phyloP scores from a whole-genome alignment of 306 rosid species.

The Acacia acuminata region DNA sequence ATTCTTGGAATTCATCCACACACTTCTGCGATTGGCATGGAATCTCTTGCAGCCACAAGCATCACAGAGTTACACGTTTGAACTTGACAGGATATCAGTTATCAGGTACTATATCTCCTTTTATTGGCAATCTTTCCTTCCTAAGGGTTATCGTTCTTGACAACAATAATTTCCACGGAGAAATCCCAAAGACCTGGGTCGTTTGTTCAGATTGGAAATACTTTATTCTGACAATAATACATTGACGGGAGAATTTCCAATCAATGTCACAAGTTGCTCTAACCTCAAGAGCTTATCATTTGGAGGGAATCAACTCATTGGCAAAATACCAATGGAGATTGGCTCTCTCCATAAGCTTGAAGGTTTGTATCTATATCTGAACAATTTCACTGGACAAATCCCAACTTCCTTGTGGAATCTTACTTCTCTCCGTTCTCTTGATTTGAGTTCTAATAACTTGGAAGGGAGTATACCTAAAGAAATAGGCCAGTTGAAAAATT shows the following conservation, averaged over 20 bases:
- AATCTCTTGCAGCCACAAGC: neutral
- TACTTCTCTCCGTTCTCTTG: neutral
- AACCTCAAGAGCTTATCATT: neutral
- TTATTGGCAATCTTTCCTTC: neutral
- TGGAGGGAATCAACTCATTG: neutral
- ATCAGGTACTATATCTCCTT: neutral
- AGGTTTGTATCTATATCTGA: accelerated
- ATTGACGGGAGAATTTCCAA: neutral
- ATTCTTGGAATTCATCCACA: neutral
- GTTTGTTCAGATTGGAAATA: neutral
- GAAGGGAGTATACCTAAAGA: too few species aligned
- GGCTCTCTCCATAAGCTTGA: neutral
- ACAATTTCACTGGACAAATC: neutral
- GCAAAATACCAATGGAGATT: neutral
- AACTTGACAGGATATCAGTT: neutral
- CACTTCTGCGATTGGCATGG: neutral
- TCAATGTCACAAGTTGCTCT: neutral
- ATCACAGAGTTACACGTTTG: neutral
- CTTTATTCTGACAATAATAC: accelerated
- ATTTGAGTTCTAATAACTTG: neutral
- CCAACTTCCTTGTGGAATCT: neutral
- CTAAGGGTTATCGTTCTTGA: neutral
- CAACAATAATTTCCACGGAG: neutral
- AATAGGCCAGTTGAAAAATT: too few species aligned
- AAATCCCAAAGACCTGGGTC: neutral